These are phyloP conservation scores for Comarum palustre DNA, from an alignment of 306 rosid species.

Conservation along the genomic window DNA sequence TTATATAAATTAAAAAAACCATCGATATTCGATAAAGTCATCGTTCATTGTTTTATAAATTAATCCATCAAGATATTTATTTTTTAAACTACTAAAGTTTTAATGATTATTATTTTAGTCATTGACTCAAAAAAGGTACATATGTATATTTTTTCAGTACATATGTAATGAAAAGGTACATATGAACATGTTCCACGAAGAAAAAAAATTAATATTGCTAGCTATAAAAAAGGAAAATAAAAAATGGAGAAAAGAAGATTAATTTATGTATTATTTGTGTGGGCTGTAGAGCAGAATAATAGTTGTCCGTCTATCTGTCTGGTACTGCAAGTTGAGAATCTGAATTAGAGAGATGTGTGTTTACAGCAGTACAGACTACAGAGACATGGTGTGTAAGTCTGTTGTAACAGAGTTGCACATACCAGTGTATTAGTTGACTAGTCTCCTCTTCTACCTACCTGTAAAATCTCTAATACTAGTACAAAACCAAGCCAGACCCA, in stretches of 20 bases:
- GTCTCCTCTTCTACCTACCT: not conserved
- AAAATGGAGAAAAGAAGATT: not conserved
- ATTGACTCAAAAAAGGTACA: no score
- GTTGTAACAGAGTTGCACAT: conserved; percentile 33
- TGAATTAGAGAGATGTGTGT: conserved; percentile 26
- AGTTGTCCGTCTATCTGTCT: conserved; percentile 88
- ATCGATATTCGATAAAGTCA: no score
- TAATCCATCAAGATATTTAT: no score
- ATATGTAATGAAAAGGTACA: no score
- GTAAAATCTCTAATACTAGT: not conserved
- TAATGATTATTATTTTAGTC: no score
- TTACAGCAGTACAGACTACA: conserved; percentile 48
- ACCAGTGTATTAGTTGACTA: conserved; percentile 9
- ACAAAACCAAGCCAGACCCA: not conserved
- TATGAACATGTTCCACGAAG: no score
- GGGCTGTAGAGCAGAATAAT: conserved; percentile 87
- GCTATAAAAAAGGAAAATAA: no score
- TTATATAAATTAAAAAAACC: no score
- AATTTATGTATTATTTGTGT: conserved; percentile 35
- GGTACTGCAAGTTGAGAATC: conserved; percentile 62
- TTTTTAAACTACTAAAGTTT: no score
- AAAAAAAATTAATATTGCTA: no score
- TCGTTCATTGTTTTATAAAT: no score
- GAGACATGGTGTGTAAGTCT: conserved; percentile 52
- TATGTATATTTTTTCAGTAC: no score